These are phyloP conservation scores for Xenosphaeropsis pyriputrescens DNA, from an alignment of 2,329 filamentous ascomycete species.

Conservation along the genomic window DNA sequence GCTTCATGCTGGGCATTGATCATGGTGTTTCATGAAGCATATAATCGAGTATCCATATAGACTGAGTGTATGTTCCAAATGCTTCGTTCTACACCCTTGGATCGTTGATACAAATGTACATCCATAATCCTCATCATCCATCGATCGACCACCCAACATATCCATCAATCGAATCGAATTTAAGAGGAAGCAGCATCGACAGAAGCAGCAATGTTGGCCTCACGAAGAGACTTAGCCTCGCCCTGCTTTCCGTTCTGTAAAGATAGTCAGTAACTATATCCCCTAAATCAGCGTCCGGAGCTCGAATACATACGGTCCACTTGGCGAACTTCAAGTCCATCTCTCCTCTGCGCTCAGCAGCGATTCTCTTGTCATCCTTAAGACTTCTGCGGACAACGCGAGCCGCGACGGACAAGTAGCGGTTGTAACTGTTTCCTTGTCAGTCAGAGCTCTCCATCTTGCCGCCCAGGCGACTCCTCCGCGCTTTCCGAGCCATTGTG, in stretches of 20 bases:
- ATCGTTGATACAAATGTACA: slow-evolving; percentile 17
- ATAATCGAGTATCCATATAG: too few species aligned
- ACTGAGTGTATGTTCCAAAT: too few species aligned
- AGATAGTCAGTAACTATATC: slow-evolving; percentile 1
- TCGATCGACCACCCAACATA: not conserved
- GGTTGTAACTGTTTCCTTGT: slow-evolving; percentile 76
- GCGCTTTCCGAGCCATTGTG: too few species aligned
- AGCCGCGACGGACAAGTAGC: slow-evolving; percentile 91
- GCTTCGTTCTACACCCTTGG: not conserved
- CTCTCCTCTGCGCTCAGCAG: slow-evolving; percentile 78
- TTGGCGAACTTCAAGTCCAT: slow-evolving; percentile 82
- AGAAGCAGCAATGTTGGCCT: slow-evolving; percentile 31
- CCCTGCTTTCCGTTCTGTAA: slow-evolving; percentile 89
- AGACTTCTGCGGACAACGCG: slow-evolving; percentile 91
- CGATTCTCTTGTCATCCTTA: slow-evolving; percentile 85
- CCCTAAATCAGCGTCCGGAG: slow-evolving; percentile 15
- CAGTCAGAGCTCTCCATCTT: slow-evolving; percentile 1
- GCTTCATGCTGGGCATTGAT: too few species aligned
- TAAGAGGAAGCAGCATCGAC: slow-evolving; percentile 12
- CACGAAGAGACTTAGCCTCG: slow-evolving; percentile 59
- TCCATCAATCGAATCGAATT: slow-evolving; percentile 2
- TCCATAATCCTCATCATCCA: too few species aligned
- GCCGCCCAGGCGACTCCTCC: too few species aligned
- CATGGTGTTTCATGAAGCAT: too few species aligned
- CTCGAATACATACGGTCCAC: slow-evolving; percentile 65